These are phyloP conservation scores for Fistulinella prunicolor DNA, from an alignment of 768 basidiomycete genomes.

Conservation along the genomic window DNA sequence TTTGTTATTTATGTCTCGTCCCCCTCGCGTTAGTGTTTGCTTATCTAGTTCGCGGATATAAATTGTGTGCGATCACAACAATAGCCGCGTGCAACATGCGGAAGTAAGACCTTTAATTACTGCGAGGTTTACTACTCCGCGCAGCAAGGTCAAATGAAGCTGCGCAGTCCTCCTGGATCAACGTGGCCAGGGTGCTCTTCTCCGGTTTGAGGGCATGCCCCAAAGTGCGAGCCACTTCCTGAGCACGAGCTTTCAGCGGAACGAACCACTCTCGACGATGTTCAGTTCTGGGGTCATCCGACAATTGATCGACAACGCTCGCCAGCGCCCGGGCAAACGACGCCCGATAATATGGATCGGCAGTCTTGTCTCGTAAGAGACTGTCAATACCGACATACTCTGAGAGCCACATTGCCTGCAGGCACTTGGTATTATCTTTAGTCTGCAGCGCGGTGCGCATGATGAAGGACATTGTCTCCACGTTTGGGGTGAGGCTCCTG, in stretches of 20 bases:
- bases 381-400: constrained; percentile 42
- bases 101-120: constrained; percentile 10
- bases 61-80: background rate
- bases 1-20: background rate
- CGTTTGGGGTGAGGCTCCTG: constrained; percentile 45
- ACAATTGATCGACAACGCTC: constrained; percentile 39
- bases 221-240: constrained; percentile 11
- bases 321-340: constrained; percentile 49
- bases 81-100: background rate
- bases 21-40: background rate
- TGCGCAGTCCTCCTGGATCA: constrained; percentile 26
- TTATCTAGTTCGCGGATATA: constrained; percentile 10
- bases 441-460: constrained; percentile 56
- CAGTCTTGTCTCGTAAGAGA: constrained; percentile 29
- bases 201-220: constrained; percentile 17
- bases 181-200: constrained; percentile 23
- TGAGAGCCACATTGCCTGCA: constrained; percentile 61
- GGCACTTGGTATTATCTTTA: constrained; percentile 47
- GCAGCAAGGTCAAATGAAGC: constrained; percentile 31
- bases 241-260: constrained; percentile 20
- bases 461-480: constrained; percentile 54
- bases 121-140: constrained; percentile 27
- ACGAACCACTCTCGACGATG: constrained; percentile 18
- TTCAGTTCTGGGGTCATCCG: constrained; percentile 17
- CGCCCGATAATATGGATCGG: constrained; percentile 38